phyloP scores from a whole-genome alignment of 2,329 filamentous ascomycete genomes.

The Paraconiothyrium sp. region DNA sequence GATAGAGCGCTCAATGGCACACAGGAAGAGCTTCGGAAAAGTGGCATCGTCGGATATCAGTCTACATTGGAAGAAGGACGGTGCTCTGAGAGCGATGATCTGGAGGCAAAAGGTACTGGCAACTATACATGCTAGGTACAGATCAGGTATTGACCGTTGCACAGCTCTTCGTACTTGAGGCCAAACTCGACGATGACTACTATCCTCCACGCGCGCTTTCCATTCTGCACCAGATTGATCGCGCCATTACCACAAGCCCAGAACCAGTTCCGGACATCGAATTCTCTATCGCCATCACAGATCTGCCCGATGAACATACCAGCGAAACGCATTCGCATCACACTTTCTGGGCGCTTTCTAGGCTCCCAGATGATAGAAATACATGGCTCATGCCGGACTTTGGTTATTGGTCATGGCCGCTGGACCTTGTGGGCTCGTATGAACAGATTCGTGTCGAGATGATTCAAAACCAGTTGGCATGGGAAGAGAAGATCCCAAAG shows the following conservation, averaged over 20 bases:
- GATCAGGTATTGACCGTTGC: neutral
- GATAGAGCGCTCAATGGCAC: slow-evolving; percentile 29
- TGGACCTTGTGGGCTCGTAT: slow-evolving; percentile 27
- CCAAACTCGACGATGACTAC: slow-evolving; percentile 29
- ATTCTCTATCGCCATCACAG: slow-evolving; percentile 61
- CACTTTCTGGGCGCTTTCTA: slow-evolving; percentile 28
- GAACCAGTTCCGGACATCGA: slow-evolving; percentile 60
- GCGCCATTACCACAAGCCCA: slow-evolving; percentile 62
- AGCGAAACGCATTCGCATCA: slow-evolving; percentile 19
- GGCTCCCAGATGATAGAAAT: slow-evolving; percentile 23
- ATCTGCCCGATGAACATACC: slow-evolving; percentile 21
- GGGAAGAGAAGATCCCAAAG: slow-evolving; percentile 29
- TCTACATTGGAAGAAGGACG: slow-evolving; percentile 28
- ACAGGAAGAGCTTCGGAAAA: slow-evolving; percentile 24
- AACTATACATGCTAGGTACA: neutral
- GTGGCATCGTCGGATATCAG: slow-evolving; percentile 32
- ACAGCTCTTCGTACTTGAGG: slow-evolving; percentile 47
- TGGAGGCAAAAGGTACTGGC: slow-evolving; percentile 34
- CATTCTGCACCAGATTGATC: slow-evolving; percentile 64
- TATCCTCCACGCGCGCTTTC: slow-evolving; percentile 49
- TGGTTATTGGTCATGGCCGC: slow-evolving; percentile 34
- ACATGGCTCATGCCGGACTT: slow-evolving; percentile 38
- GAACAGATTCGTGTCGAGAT: slow-evolving; percentile 27
- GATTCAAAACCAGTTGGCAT: slow-evolving; percentile 19
- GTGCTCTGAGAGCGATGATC: slow-evolving; percentile 40